Conservation (phyloP, 176 grass and related monocot genomes). For the Oryza punctata region DNA sequence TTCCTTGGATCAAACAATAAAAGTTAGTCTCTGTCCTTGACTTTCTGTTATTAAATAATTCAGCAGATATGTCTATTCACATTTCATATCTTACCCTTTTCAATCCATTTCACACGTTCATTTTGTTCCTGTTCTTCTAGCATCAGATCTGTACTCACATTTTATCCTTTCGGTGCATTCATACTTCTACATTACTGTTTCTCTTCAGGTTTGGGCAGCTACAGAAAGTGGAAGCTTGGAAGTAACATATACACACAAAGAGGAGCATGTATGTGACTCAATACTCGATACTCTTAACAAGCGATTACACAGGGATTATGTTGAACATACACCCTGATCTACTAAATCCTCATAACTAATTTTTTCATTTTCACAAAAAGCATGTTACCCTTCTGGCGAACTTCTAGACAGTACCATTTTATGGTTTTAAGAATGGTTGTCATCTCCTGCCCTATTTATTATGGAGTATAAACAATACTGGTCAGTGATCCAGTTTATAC, state of each 20-base stretch:
- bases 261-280: constrained; percentile 70
- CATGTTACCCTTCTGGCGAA: neutral
- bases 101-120: constrained; percentile 7
- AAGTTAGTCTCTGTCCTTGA: constrained; percentile 54
- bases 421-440: neutral
- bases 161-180: neutral
- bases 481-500: constrained; percentile 6
- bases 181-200: neutral
- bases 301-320: neutral
- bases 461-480: neutral
- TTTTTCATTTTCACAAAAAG: neutral
- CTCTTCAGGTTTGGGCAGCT: constrained; percentile 76
- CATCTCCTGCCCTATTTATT: neutral
- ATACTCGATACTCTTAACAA: constrained; percentile 12
- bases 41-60: constrained; percentile 24
- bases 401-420: neutral
- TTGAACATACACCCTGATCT: constrained; percentile 13
- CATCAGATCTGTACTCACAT: neutral
- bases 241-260: constrained; percentile 90
- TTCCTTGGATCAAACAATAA: constrained; percentile 93
- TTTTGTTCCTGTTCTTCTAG: constrained; percentile 12
- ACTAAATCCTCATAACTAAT: neutral
- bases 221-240: constrained; percentile 82
- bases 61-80: neutral
- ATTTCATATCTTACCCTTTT: constrained; percentile 9